Conservation (phyloP, 2,329 filamentous ascomycete species). For the Cladophialophora carrionii region DNA sequence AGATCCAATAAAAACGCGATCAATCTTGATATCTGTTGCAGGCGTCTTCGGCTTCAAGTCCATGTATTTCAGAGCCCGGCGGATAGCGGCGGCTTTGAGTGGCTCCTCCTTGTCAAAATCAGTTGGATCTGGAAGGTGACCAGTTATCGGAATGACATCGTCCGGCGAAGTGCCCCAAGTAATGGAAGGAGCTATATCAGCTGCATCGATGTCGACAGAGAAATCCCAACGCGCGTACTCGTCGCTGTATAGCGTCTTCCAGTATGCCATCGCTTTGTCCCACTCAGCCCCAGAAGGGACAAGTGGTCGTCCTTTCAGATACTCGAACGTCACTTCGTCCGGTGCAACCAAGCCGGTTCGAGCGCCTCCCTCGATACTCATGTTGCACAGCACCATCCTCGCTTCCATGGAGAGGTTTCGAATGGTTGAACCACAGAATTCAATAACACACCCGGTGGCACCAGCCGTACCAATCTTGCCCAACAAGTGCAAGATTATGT, state of each 20-base stretch:
- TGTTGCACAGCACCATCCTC: conserved; percentile 98
- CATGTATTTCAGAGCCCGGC: conserved; percentile 91
- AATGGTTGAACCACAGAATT: conserved; percentile 95
- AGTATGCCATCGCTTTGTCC: conserved; percentile 85
- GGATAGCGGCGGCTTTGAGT: conserved; percentile 73
- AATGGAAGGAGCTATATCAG: conserved; percentile 88
- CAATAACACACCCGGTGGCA: conserved; percentile 90
- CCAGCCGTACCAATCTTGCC: conserved; percentile 92
- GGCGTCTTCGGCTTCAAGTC: conserved; percentile 80
- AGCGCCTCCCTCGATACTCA: conserved; percentile 95
- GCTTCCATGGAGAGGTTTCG: conserved; percentile 89
- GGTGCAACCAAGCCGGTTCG: conserved; percentile 95
- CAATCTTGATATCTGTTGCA: conserved; percentile 84
- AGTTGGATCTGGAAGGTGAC: conserved; percentile 81
- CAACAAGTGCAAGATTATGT: conserved; percentile 89
- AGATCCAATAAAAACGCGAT: conserved; percentile 97
- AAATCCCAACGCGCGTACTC: conserved; percentile 85
- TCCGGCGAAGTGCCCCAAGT: conserved; percentile 97
- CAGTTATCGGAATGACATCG: conserved; percentile 92
- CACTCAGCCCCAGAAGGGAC: conserved; percentile 86
- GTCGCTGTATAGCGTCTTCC: conserved; percentile 82
- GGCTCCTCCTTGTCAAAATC: conserved; percentile 72
- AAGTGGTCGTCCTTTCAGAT: conserved; percentile 85
- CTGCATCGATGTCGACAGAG: conserved; percentile 83
- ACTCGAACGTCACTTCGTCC: conserved; percentile 90